Conservation (phyloP, 164 flowering plant species). For the Nymphaea colorata region DNA sequence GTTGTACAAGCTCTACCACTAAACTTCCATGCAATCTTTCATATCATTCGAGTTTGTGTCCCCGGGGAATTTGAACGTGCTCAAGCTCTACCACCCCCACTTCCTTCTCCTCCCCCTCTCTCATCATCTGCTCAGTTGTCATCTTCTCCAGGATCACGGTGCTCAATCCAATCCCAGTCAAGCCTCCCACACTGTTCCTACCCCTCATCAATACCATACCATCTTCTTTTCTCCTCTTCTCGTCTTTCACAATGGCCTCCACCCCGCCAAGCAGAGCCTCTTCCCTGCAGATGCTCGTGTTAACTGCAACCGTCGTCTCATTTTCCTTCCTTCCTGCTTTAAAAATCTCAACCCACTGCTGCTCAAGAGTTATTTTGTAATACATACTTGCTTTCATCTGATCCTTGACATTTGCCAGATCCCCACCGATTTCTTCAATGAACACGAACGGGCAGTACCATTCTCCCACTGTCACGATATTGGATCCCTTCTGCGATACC, state of each 20-base stretch:
- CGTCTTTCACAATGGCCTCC: conserved; percentile 1
- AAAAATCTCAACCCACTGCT: conserved; percentile 44
- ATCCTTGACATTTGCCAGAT: conserved; percentile 10
- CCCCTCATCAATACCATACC: conserved; percentile 3
- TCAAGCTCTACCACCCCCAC: conserved; percentile 1
- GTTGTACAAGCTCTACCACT: too few species aligned
- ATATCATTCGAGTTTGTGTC: too few species aligned
- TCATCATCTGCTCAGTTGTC: conserved; percentile 5
- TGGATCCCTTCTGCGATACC: conserved; percentile 3
- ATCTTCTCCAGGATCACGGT: conserved; percentile 24
- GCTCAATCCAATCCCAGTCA: conserved; percentile 1
- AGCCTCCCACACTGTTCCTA: background rate
- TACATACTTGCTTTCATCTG: conserved; percentile 29
- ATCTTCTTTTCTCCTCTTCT: background rate
- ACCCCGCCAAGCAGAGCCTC: background rate
- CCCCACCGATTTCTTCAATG: conserved; percentile 4
- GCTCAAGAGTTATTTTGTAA: conserved; percentile 50
- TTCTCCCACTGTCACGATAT: background rate
- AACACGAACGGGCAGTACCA: conserved; percentile 14
- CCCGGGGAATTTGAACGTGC: too few species aligned
- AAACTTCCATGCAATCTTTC: too few species aligned
- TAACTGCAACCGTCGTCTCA: conserved; percentile 3
- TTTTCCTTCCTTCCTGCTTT: conserved; percentile 11
- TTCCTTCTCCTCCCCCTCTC: conserved; percentile 28
- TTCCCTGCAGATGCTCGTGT: conserved; percentile 1